Evolutionary conservation across 352 stramenopile genomes (phyloP).

Genomic region (Blastocystis sp.): DNA sequence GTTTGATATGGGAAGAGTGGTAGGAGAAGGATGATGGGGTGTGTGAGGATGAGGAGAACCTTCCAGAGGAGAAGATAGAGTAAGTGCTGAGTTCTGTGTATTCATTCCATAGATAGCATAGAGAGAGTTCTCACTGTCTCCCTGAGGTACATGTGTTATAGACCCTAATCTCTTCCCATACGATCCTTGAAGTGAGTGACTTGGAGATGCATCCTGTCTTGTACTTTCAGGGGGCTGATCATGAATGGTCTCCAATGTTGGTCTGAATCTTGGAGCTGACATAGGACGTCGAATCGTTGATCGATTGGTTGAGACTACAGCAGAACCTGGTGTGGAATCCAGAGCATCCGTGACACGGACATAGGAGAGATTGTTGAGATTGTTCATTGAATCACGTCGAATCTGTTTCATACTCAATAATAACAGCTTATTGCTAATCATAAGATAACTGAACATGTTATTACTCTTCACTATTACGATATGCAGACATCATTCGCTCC

Average conservation of each 20-base stretch:
- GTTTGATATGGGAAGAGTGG: not conserved
- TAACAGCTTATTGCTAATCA: slow-evolving; percentile 32
- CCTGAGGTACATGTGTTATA: not conserved
- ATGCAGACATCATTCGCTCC: slow-evolving; percentile 48
- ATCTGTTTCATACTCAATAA: slow-evolving; percentile 38
- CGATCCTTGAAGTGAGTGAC: not conserved
- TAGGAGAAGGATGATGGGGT: not conserved
- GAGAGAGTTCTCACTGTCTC: not conserved
- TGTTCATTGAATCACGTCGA: slow-evolving; percentile 20
- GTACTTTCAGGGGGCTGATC: not conserved
- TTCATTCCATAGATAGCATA: not conserved
- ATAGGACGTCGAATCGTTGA: not conserved
- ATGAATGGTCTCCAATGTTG: not conserved
- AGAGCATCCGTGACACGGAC: not conserved
- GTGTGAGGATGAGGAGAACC: not conserved
- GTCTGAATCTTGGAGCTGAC: not conserved
- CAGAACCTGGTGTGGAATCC: not conserved
- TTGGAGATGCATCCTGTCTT: not conserved
- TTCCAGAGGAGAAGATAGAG: not conserved
- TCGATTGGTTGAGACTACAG: not conserved
- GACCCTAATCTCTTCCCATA: not conserved
- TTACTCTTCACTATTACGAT: slow-evolving; percentile 27
- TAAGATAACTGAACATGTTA: not conserved
- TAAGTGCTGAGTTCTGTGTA: not conserved
- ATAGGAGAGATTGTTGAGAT: not conserved